Base-by-base conservation (phyloP, 371 early-diverging fungal genomes). In the Apophysomyces ossiformis region DNA sequence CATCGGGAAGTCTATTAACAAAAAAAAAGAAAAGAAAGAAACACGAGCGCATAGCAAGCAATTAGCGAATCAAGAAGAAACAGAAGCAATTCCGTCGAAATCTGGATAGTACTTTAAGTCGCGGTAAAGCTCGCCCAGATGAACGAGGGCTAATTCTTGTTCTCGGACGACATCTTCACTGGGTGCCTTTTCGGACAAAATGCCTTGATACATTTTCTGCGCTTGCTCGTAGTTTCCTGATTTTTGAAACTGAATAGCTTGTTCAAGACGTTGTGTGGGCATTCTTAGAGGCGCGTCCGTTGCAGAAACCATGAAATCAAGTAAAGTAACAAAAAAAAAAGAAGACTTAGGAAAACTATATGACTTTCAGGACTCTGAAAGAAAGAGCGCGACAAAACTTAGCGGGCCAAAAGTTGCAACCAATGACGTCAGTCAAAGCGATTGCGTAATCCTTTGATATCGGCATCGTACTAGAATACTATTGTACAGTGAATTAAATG, bases 101-200 rank as follows among this genome's bases (percentile, higher is more conserved):
- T 26, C 32, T 26, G 32, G 1, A 26, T 26, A 26, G 38, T 79
- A 90, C 90, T 84, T 78, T 54, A 85, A 84, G 67, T 87, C 85
- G 37, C 86, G 79, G 65, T 89, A 89, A 54, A 88, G 76, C 58
- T 88, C 82, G 15, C 88, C 90, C 13, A 90, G 77, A 58, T 84
- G 86, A 58, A 85, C 69, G 32, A 91, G 68, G 18, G 88, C 87
- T 35, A 70, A 69, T 69, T 90, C 91, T 68, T 89, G 83, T 62
- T 86, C 86, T 32, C 68, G 81, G 54, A 77, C 66, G 35, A 70
- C 58, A 18, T 80, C 70, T 44, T 85, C 86, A 44, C 65, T 63
- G 7, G 18, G 47, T 2, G 69, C 57, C 38, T 61, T 67, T 36
- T 83, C 78, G 16, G 79, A 73, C 47, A 87, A 72, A 61, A 87